Conservation (phyloP, 1,284 basidiomycete species). For the Neonothopanus nambi region DNA sequence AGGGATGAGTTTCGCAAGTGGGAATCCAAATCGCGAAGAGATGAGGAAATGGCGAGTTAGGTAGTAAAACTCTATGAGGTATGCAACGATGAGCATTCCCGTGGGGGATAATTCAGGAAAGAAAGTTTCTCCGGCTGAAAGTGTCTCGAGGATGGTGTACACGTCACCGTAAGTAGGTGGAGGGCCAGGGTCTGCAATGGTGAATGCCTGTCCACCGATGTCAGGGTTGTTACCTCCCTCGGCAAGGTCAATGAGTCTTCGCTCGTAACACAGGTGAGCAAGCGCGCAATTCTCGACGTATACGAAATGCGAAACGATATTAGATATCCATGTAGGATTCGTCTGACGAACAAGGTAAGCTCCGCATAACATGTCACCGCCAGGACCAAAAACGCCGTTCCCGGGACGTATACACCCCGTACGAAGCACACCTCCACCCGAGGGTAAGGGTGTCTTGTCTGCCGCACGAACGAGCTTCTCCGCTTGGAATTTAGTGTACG, state of each 20-base stretch:
- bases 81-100: constrained; percentile 51
- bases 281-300: constrained; percentile 75
- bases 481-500: constrained; percentile 54
- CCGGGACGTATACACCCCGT: constrained; percentile 75
- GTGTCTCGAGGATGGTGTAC: constrained; percentile 47
- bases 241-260: constrained; percentile 51
- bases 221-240: constrained; percentile 50
- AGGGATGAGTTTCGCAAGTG: constrained; percentile 42
- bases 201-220: constrained; percentile 70
- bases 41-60: constrained; percentile 42
- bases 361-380: constrained; percentile 67
- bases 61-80: constrained; percentile 57
- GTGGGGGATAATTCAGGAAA: constrained; percentile 59
- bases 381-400: constrained; percentile 72
- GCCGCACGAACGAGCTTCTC: constrained; percentile 59
- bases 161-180: constrained; percentile 62
- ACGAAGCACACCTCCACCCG: constrained; percentile 37
- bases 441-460: constrained; percentile 42
- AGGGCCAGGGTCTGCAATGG: constrained; percentile 61
- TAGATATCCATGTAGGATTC: constrained; percentile 63
- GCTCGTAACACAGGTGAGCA: constrained; percentile 71
- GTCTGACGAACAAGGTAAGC: constrained; percentile 56
- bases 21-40: constrained; percentile 27
- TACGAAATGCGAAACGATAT: constrained; percentile 59
- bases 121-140: constrained; percentile 48